phyloP scores from a whole-genome alignment of 2,329 filamentous ascomycete genomes.

The Penicillium frequentans region DNA sequence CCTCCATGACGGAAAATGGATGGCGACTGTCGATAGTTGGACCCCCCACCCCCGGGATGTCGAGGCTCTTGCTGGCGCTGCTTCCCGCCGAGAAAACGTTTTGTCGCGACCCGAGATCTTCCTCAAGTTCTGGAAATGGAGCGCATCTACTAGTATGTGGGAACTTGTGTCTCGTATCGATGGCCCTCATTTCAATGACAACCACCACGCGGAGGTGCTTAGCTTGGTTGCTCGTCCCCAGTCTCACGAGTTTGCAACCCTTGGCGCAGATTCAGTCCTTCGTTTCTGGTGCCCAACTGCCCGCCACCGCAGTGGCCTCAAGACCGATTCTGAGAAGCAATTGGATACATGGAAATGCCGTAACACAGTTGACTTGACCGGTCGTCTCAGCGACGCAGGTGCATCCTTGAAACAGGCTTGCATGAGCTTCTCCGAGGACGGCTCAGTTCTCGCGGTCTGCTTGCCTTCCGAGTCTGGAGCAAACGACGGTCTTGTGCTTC shows the following conservation, averaged over 20 bases:
- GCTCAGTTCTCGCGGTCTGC: conserved; percentile 72
- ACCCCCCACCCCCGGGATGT: conserved; percentile 69
- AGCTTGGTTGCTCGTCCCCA: conserved; percentile 71
- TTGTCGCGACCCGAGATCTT: conserved; percentile 62
- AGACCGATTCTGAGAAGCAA: conserved; percentile 47
- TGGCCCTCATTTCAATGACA: conserved; percentile 68
- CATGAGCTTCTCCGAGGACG: conserved; percentile 78
- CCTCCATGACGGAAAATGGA: conserved; percentile 80
- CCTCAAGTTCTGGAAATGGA: conserved; percentile 87
- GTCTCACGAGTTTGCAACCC: conserved; percentile 73
- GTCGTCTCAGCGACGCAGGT: conserved; percentile 21
- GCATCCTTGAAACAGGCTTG: conserved; percentile 56
- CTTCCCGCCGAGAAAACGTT: conserved; percentile 43
- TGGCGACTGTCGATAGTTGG: conserved; percentile 93
- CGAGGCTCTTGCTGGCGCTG: conserved; percentile 51
- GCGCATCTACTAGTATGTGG: conserved; percentile 57
- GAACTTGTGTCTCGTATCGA: conserved; percentile 81
- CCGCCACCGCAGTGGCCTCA: conserved; percentile 67
- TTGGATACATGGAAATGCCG: conserved; percentile 75
- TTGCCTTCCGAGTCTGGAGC: conserved; percentile 41
- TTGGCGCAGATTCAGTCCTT: conserved; percentile 76
- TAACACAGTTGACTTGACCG: conserved; percentile 53
- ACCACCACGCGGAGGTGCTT: conserved; percentile 60
- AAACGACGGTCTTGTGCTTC: conserved; percentile 65
- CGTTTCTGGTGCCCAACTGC: conserved; percentile 78